phyloP scores from a whole-genome alignment of 1,284 basidiomycete genomes.

The Ustilago vetiveriae region DNA sequence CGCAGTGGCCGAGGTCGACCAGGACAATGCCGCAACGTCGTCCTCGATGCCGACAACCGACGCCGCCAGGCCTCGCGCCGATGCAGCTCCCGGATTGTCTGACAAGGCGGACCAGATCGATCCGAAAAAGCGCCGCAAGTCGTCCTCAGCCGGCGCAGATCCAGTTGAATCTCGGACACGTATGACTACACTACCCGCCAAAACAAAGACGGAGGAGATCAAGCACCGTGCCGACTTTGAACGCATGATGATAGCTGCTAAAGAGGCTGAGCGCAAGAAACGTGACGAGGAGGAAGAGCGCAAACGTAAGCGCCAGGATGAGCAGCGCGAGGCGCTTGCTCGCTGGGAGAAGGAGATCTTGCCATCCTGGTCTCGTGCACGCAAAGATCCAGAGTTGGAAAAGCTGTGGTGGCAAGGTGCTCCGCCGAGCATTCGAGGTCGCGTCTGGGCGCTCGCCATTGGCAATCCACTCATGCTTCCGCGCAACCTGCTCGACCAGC shows the following conservation, averaged over 20 bases:
- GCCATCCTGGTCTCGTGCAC: constrained; percentile 82
- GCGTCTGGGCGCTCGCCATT: constrained; percentile 86
- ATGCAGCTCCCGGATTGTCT: constrained; percentile 18
- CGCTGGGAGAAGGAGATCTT: constrained; percentile 82
- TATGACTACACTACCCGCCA: constrained; percentile 84
- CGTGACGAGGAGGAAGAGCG: constrained; percentile 45
- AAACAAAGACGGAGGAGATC: constrained; percentile 79
- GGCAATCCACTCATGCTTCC: constrained; percentile 86
- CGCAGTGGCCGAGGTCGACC: no score
- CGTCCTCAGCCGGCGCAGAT: constrained; percentile 54
- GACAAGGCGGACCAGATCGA: constrained; percentile 44
- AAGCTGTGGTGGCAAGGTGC: constrained; percentile 92
- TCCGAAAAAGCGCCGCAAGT: constrained; percentile 29
- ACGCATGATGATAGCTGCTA: constrained; percentile 79
- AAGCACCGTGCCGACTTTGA: constrained; percentile 89
- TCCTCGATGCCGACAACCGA: neutral
- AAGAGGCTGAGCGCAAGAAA: constrained; percentile 47
- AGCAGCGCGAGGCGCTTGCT: constrained; percentile 75
- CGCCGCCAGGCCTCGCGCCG: neutral
- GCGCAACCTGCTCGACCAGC: constrained; percentile 46
- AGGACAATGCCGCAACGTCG: neutral
- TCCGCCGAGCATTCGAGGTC: constrained; percentile 82
- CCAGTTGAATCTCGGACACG: constrained; percentile 71
- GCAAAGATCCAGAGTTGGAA: constrained; percentile 75
- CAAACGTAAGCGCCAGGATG: constrained; percentile 27